phyloP scores from a whole-genome alignment of 1,139 yeast species.

The Yamadazyma diospyri region DNA sequence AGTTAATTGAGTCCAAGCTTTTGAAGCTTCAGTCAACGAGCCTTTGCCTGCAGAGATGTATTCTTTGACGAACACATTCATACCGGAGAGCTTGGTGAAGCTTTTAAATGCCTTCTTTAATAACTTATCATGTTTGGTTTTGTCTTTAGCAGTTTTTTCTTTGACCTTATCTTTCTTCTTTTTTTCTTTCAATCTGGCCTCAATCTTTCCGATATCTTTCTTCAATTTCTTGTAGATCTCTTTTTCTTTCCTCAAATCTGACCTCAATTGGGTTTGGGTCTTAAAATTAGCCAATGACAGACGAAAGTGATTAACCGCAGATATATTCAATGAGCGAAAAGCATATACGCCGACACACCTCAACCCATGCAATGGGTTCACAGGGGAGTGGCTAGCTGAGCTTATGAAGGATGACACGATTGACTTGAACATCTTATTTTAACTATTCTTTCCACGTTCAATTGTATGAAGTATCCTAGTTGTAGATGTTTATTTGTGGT shows the following conservation, averaged over 20 bases:
- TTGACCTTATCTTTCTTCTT: conserved; percentile 13
- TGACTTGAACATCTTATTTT: no score
- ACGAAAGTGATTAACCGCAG: neutral
- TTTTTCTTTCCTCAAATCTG: conserved; percentile 23
- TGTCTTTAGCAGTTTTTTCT: conserved; percentile 12
- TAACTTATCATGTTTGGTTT: conserved; percentile 18
- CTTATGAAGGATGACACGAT: no score
- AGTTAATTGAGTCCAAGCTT: conserved; percentile 13
- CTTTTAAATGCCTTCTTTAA: conserved; percentile 26
- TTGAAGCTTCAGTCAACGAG: conserved; percentile 7
- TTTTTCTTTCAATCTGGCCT: conserved; percentile 14
- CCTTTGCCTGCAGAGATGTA: conserved; percentile 10
- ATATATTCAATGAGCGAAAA: neutral
- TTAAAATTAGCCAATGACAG: neutral
- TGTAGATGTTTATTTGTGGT: no score
- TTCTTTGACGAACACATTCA: conserved; percentile 27
- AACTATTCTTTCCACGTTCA: no score
- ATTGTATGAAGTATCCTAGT: no score
- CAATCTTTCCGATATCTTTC: conserved; percentile 14
- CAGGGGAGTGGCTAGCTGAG: no score
- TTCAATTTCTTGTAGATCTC: conserved; percentile 18
- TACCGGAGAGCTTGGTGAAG: conserved; percentile 25
- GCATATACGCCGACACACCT: no score
- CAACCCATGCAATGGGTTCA: no score
- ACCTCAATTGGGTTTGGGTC: conserved; percentile 2